Percentiles rank a stretch among this genome's conserved stretches.
These are phyloP conservation scores for Phytophthora foliorum DNA, from an alignment of 352 stramenopile species.

Conservation along the genomic window DNA sequence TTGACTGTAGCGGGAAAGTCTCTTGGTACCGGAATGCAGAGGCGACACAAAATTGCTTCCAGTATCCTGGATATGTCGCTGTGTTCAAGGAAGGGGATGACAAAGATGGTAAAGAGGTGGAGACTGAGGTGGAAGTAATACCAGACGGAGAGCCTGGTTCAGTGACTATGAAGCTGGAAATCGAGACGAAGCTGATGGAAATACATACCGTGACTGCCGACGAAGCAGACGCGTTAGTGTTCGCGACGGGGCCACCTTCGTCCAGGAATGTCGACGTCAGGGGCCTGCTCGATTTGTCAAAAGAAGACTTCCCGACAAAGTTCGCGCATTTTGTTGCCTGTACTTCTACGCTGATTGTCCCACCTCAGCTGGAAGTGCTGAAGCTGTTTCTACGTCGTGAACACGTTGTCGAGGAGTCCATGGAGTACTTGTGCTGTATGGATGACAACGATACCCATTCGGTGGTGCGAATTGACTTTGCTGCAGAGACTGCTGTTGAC, in stretches of 20 bases:
- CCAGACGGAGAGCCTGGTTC: conserved; percentile 14
- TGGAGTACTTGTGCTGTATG: conserved; percentile 61
- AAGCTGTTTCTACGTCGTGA: conserved; percentile 55
- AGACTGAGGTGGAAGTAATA: conserved; percentile 1
- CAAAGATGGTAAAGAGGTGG: neutral
- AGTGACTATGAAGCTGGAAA: conserved; percentile 16
- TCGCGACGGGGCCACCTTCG: conserved; percentile 21
- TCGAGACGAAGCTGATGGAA: conserved; percentile 13
- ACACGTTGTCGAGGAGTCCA: conserved; percentile 57
- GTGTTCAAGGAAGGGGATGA: conserved; percentile 14
- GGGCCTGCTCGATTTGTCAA: conserved; percentile 41
- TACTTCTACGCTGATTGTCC: conserved; percentile 50
- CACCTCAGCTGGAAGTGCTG: conserved; percentile 51
- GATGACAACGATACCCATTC: conserved; percentile 44
- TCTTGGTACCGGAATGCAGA: conserved; percentile 19
- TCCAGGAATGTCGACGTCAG: conserved; percentile 18
- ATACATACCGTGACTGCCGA: conserved; percentile 11
- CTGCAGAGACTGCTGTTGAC: conserved; percentile 71
- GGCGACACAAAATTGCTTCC: neutral
- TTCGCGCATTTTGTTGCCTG: conserved; percentile 60
- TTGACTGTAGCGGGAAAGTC: conserved; percentile 5
- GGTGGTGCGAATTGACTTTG: conserved; percentile 71
- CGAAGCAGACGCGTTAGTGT: conserved; percentile 21
- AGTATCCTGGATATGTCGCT: conserved; percentile 24
- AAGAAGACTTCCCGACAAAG: conserved; percentile 60